Evolutionary conservation across 2,329 filamentous ascomycete genomes (phyloP), one percentile per base, ranked within the genome.

Genomic region (Diaporthe citri): DNA sequence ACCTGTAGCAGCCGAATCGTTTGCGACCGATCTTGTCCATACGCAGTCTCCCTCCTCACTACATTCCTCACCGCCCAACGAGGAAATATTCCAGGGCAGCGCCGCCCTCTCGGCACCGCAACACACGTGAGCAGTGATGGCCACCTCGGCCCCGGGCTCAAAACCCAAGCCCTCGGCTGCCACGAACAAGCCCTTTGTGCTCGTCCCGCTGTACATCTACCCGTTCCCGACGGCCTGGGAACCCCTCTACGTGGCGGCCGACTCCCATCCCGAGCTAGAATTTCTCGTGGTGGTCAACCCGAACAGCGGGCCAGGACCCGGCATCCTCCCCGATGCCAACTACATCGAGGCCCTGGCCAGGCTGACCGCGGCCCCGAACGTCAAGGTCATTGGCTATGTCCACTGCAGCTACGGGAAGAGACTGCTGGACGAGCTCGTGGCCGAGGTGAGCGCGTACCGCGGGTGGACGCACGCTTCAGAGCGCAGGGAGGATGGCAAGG

Each of bases 401-500:
- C 78, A 80, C 73, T 81, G 80, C 77, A 80, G 66, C 75, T 83
- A 82, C 64, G 81, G 81, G 5, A 51, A 77, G 57, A 77, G 81
- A 4, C 39, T 71, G 2, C 56, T 71, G 6, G 74, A 60, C 25
- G 78, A 77, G 15, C 71, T 82, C 28, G 46, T 77, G 52, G 67
- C 80, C 75, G 87, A 89, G 75, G 84, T 89, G 60, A 82, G 83
- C 70, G 82, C 81, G 6, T 88, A 88, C 74, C 84, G 83, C 22
- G 83, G 82, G 51, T 89, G 87, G 87, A 81, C 80, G 71, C 81
- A 80, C 34, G 72, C 13, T 43, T 76, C 43, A 43, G 51, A 51
- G 75, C 66, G 52, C 57, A 74, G 41, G 13, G 75, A 72, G n/a
- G 48, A 75, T 48, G 71, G 76, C 2, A 66, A 75, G 69, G 75